Evolutionary conservation across 2,329 filamentous ascomycete genomes (phyloP).

Genomic region (Ophiocordyceps camponoti-leonardi): DNA sequence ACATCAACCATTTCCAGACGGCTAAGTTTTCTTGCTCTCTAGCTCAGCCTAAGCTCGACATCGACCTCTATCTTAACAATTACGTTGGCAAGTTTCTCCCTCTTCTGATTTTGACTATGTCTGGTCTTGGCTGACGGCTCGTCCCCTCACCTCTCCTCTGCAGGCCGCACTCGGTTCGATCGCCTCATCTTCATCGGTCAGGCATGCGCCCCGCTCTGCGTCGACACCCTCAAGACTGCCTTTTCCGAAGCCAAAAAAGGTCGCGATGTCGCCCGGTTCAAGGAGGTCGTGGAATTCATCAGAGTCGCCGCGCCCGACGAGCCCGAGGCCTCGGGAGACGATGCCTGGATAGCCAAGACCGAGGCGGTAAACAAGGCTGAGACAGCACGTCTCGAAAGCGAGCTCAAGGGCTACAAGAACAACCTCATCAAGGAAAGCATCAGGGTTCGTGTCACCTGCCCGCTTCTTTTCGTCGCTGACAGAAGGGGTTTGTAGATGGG

Average conservation of each 20-base stretch:
- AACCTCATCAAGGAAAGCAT: slow-evolving; percentile 97
- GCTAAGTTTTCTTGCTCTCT: not conserved
- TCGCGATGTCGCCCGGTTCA: slow-evolving; percentile 56
- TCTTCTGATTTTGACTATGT: not conserved
- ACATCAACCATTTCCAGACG: not conserved
- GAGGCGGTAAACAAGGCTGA: slow-evolving; percentile 51
- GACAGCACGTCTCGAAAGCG: slow-evolving; percentile 59
- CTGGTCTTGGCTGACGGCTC: not conserved
- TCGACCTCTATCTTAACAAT: slow-evolving; percentile 80
- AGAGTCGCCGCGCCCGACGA: slow-evolving; percentile 47
- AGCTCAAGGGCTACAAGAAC: slow-evolving; percentile 87
- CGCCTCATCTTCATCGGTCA: slow-evolving; percentile 70
- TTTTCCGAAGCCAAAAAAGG: slow-evolving; percentile 60
- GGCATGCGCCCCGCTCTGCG: slow-evolving; percentile 55
- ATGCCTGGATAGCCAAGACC: slow-evolving; percentile 56
- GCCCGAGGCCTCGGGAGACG: slow-evolving; percentile 48
- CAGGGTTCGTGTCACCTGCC: slow-evolving; percentile 32
- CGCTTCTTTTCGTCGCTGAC: slow-evolving; percentile 1
- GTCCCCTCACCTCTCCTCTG: not conserved
- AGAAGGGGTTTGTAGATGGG: slow-evolving; percentile 53
- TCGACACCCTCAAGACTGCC: slow-evolving; percentile 68
- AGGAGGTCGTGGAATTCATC: slow-evolving; percentile 49
- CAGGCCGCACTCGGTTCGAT: slow-evolving; percentile 66
- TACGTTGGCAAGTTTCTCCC: slow-evolving; percentile 48
- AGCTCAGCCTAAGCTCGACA: slow-evolving; percentile 77